Base-by-base conservation (phyloP, 805 yeast genomes). In the Candida corydali region DNA sequence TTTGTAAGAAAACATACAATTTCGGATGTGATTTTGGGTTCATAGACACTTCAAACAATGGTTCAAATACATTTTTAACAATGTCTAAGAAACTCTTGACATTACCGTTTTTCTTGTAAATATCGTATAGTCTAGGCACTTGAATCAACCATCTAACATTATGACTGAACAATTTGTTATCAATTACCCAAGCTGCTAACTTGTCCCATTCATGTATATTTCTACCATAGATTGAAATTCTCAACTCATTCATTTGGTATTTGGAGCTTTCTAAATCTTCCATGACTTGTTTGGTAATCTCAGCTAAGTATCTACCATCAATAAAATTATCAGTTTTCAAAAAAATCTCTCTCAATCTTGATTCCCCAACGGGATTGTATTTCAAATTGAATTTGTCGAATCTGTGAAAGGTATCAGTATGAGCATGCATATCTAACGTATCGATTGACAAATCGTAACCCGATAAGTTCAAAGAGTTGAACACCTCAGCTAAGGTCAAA, bases 361-460 rank as follows among this genome's bases (percentile, higher is more conserved):
- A 93, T 64, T 93, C 98, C 20, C 99, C 99, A 50, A 93, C 83
- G 15, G 99, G 99, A 56, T 93, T 93, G 65, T 93, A 93, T 59
- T 93, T 94, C 65, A 93, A 72, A 59, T 93, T 93, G 73, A 93
- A 93, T 63, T 93, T 93, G 63, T 93, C 99, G 55, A 93, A 93
- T 51, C 99, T 75, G 61, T 93, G 99, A 75, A 93, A 93, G 1
- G 98, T 85, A 54, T 93, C 99, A 46, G 89, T 85, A 60, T 93
- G 98, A 4, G 99, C 99, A 62, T 93, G 99, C 99, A 93, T 93
- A 62, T 93, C 99, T 47, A 93, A 73, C 2, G 98, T 94, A 54
- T 93, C 99, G 51, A 93, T 93, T 40, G 95, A 84, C 41, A 93
- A 70, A 56, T 93, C 98, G 56, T 94, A 93, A 1, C 97, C 98